Evolutionary conservation across 2,329 filamentous ascomycete genomes (phyloP).

Genomic region (Penicillium sp.): DNA sequence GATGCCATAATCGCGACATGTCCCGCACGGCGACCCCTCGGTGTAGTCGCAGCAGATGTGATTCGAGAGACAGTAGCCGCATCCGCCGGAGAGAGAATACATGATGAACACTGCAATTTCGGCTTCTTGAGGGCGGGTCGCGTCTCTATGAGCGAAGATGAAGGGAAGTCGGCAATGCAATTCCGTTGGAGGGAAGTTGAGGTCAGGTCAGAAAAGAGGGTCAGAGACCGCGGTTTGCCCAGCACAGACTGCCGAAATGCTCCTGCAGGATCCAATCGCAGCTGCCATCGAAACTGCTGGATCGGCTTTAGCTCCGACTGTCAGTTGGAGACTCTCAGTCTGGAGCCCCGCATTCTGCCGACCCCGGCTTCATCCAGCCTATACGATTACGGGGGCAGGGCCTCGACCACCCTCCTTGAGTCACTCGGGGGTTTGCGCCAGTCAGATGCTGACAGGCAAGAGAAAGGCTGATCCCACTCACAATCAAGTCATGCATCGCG

Average conservation of each 20-base stretch:
- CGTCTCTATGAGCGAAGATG: background rate
- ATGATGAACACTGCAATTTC: background rate
- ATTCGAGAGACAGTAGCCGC: conserved; percentile 11
- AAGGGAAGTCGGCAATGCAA: background rate
- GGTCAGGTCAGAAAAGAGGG: background rate
- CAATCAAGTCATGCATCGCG: too few species aligned
- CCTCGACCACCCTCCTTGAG: background rate
- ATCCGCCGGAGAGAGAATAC: conserved; percentile 4
- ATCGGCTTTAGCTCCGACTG: background rate
- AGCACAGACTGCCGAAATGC: background rate
- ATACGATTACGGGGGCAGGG: background rate
- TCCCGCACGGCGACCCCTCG: conserved; percentile 2
- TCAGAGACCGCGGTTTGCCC: background rate
- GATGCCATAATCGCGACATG: conserved; percentile 8
- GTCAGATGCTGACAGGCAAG: background rate
- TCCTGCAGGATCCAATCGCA: background rate
- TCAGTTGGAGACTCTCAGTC: background rate
- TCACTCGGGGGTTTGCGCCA: background rate
- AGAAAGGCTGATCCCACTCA: too few species aligned
- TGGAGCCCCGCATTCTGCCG: background rate
- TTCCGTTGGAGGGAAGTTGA: background rate
- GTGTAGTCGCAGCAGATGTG: conserved; percentile 3
- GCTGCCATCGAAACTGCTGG: background rate
- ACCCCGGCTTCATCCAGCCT: background rate
- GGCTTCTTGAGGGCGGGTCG: background rate